Conservation (phyloP, 2,329 filamentous ascomycete genomes). For the Pleomassaria siparia region DNA sequence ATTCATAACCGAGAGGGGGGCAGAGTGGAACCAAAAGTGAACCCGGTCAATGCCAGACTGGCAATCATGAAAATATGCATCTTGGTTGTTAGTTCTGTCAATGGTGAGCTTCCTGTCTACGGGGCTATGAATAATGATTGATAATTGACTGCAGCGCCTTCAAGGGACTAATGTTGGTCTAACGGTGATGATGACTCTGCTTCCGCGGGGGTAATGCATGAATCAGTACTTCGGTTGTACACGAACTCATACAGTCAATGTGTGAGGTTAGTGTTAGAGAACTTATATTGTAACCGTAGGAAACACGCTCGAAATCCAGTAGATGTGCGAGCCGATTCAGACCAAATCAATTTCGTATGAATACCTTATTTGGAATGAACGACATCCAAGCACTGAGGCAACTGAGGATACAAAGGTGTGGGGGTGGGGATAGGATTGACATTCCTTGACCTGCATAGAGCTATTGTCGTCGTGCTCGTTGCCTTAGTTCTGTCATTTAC, state of each 20-base stretch:
- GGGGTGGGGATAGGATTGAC: background rate
- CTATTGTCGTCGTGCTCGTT: background rate
- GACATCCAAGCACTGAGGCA: background rate
- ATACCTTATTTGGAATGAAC: background rate
- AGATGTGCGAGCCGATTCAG: too few species aligned
- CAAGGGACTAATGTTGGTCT: background rate
- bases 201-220: background rate
- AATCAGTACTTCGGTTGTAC: background rate
- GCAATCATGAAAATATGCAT: conserved; percentile 3
- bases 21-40: conserved; percentile 11
- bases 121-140: background rate
- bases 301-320: too few species aligned
- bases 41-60: background rate
- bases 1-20: conserved; percentile 23
- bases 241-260: background rate
- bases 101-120: background rate
- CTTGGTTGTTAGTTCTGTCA: background rate
- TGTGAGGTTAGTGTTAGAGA: background rate
- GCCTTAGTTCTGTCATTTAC: background rate
- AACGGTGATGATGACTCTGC: background rate
- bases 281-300: too few species aligned
- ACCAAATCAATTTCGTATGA: too few species aligned
- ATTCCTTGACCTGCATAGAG: conserved; percentile 1
- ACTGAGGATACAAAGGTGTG: background rate
- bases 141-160: background rate